Conservation (phyloP, 2,329 filamentous ascomycete species). For the Hypomyces perniciosus region DNA sequence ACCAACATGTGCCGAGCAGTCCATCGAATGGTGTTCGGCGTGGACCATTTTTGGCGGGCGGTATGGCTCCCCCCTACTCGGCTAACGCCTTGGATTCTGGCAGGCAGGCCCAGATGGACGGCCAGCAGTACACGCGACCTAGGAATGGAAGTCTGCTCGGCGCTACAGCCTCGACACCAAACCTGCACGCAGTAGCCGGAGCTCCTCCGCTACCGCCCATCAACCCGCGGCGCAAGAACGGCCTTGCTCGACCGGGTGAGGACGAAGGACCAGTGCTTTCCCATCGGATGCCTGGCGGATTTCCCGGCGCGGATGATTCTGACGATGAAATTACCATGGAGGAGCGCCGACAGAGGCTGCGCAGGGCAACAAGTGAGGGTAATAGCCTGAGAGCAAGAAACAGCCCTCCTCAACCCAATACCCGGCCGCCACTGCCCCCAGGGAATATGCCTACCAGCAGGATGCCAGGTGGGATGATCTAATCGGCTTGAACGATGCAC, state of each 20-base stretch:
- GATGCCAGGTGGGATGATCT: slow-evolving; percentile 43
- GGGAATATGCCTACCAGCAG: slow-evolving; percentile 24
- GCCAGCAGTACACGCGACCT: slow-evolving; percentile 20
- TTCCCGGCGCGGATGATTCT: slow-evolving; percentile 18
- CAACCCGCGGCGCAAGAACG: slow-evolving; percentile 49
- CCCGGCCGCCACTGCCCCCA: slow-evolving; percentile 22
- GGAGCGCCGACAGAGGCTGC: slow-evolving; percentile 34
- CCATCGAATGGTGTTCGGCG: slow-evolving; percentile 8
- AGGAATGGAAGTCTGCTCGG: slow-evolving; percentile 31
- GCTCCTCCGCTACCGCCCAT: slow-evolving; percentile 52
- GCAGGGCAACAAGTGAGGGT: slow-evolving; percentile 39
- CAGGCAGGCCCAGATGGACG: no score
- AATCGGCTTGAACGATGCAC: slow-evolving; percentile 10
- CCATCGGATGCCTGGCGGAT: slow-evolving; percentile 15
- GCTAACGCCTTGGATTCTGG: neutral
- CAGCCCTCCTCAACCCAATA: slow-evolving; percentile 21
- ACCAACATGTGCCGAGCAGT: slow-evolving; percentile 19
- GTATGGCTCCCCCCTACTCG: neutral
- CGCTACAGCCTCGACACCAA: slow-evolving; percentile 30
- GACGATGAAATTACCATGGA: slow-evolving; percentile 36
- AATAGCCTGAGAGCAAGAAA: slow-evolving; percentile 27
- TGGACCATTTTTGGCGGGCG: slow-evolving; percentile 14
- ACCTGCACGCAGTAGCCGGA: slow-evolving; percentile 27
- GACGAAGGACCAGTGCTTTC: slow-evolving; percentile 24
- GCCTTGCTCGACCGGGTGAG: slow-evolving; percentile 29